Conservation (phyloP, 768 basidiomycete species). For the Podaxis carcinomalis region DNA sequence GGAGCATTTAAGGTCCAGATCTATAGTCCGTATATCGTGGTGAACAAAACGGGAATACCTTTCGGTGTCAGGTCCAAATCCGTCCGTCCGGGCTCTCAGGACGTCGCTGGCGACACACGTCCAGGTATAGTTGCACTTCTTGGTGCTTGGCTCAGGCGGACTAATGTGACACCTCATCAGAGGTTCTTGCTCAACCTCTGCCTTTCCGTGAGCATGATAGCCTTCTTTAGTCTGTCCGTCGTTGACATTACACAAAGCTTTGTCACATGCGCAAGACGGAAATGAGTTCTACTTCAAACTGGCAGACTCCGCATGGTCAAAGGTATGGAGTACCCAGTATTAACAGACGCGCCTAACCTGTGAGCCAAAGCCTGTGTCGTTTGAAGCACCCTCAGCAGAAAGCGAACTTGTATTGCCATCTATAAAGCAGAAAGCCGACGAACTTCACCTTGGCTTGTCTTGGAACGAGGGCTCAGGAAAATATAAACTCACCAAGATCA, state of each 20-base stretch:
- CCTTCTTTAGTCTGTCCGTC: constrained; percentile 1
- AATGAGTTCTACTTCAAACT: constrained; percentile 82
- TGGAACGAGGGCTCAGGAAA: constrained; percentile 95
- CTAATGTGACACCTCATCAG: constrained; percentile 1
- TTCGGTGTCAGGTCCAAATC: constrained; percentile 72
- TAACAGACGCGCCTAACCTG: neutral
- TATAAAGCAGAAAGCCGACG: constrained; percentile 54
- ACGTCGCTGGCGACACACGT: constrained; percentile 79
- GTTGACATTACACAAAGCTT: constrained; percentile 44
- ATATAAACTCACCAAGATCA: constrained; percentile 93
- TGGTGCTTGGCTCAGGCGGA: neutral
- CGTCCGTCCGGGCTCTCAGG: constrained; percentile 59
- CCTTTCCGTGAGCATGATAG: constrained; percentile 70
- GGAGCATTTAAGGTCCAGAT: constrained; percentile 97
- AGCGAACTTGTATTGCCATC: constrained; percentile 73
- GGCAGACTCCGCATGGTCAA: constrained; percentile 86
- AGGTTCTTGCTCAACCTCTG: constrained; percentile 40
- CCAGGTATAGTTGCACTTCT: constrained; percentile 40
- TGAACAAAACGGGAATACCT: constrained; percentile 91
- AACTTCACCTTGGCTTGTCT: constrained; percentile 81
- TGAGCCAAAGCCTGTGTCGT: constrained; percentile 60
- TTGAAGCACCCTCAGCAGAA: constrained; percentile 93
- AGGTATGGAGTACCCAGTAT: constrained; percentile 36
- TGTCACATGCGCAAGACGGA: constrained; percentile 79
- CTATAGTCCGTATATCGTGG: constrained; percentile 81